Conservation (phyloP, 495 filamentous ascomycete species). For the Tuber melanosporum region DNA sequence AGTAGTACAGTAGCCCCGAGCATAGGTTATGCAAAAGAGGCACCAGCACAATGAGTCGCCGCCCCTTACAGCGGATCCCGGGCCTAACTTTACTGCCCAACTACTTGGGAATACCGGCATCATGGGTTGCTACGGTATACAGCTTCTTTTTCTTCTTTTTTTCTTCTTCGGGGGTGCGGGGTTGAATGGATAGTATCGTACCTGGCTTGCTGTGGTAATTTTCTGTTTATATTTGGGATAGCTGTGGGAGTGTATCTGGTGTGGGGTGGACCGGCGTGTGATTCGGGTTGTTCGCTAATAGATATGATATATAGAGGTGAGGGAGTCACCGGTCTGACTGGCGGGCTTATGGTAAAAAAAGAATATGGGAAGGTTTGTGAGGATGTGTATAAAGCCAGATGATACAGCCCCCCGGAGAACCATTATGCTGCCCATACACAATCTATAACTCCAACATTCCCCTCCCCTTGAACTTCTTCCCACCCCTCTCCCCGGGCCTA, state of each 20-base stretch:
- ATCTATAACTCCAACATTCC: conserved; percentile 37
- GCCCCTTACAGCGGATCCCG: background rate
- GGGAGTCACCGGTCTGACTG: too few relatives aligned
- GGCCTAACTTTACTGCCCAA: background rate
- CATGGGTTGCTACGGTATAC: too few relatives aligned
- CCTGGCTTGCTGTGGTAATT: too few relatives aligned
- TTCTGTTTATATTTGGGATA: too few relatives aligned
- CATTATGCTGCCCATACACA: conserved; percentile 34
- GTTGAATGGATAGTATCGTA: too few relatives aligned
- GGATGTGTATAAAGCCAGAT: background rate
- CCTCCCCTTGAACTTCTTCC: conserved; percentile 5
- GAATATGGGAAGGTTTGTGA: background rate
- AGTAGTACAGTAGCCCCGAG: background rate
- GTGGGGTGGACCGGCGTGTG: too few relatives aligned
- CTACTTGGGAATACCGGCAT: background rate
- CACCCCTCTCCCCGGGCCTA: background rate
- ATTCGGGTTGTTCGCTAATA: too few relatives aligned
- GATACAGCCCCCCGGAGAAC: conserved; percentile 43
- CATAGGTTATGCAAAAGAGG: background rate
- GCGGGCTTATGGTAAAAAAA: too few relatives aligned
- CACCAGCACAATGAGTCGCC: background rate
- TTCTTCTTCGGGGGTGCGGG: background rate
- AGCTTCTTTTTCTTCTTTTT: too few relatives aligned
- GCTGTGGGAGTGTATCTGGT: too few relatives aligned
- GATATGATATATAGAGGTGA: too few relatives aligned